Percentiles rank a stretch among this genome's conserved stretches.
phyloP scores from a whole-genome alignment of 2,329 filamentous ascomycete species.

The Zasmidium citrigriseum region DNA sequence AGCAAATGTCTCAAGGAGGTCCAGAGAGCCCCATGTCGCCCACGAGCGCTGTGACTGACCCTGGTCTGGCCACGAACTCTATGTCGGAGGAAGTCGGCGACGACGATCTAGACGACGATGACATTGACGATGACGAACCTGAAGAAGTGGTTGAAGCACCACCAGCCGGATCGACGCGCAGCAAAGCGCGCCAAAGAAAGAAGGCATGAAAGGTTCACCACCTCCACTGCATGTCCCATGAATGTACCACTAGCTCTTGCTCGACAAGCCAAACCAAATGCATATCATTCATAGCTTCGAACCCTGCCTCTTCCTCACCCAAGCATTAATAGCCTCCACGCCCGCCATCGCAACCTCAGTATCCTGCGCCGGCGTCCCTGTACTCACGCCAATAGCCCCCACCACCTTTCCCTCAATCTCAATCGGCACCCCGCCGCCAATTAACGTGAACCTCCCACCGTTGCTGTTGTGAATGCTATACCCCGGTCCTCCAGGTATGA shows the following conservation, averaged over 20 bases:
- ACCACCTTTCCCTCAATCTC: slow-evolving; percentile 51
- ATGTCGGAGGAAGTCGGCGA: slow-evolving; percentile 11
- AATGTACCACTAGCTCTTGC: background rate
- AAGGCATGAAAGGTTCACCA: slow-evolving; percentile 29
- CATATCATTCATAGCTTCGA: slow-evolving; percentile 37
- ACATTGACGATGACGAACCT: slow-evolving; percentile 8
- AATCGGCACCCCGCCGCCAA: slow-evolving; percentile 57
- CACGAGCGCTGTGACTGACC: slow-evolving; percentile 5
- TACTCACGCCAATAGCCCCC: slow-evolving; percentile 57
- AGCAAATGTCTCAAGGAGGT: slow-evolving; percentile 52
- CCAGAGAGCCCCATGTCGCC: slow-evolving; percentile 11
- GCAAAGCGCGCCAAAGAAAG: slow-evolving; percentile 42
- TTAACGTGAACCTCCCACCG: slow-evolving; percentile 55
- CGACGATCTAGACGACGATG: slow-evolving; percentile 6
- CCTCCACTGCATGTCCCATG: background rate
- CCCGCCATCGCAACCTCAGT: slow-evolving; percentile 55
- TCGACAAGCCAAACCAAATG: too few relatives aligned
- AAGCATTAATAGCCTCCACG: slow-evolving; percentile 49
- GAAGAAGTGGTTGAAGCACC: slow-evolving; percentile 31
- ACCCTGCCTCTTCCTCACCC: slow-evolving; percentile 37
- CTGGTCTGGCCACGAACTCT: slow-evolving; percentile 2
- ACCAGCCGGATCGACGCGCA: slow-evolving; percentile 42
- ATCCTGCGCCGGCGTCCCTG: slow-evolving; percentile 57
- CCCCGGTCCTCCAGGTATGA: slow-evolving; percentile 55
- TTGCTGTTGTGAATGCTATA: slow-evolving; percentile 57